Evolutionary conservation across 1,284 basidiomycete species (phyloP).

Genomic region (Malassezia cuniculi): DNA sequence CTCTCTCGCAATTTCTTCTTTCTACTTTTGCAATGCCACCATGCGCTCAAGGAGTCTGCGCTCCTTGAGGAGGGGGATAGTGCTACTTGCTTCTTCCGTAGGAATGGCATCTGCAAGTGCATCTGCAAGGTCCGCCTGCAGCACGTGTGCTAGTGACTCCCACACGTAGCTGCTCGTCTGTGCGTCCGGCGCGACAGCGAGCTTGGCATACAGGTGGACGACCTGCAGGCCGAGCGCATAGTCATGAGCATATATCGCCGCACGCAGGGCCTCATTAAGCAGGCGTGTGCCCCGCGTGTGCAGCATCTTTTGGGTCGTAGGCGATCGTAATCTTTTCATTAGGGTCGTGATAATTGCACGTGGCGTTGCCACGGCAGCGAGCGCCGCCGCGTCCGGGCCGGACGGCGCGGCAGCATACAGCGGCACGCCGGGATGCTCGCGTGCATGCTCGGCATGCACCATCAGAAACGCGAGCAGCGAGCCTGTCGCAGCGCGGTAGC

Average conservation of each 20-base stretch:
- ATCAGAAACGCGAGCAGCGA: too few relatives aligned
- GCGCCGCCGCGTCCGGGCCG: neutral
- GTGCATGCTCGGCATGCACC: neutral
- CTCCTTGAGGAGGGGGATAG: too few relatives aligned
- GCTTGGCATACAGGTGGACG: neutral
- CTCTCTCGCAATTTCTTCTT: too few relatives aligned
- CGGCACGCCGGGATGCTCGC: neutral
- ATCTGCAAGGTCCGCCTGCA: too few relatives aligned
- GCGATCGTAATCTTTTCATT: neutral
- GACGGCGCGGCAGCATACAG: constrained; percentile 3
- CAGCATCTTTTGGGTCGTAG: neutral
- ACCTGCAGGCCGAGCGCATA: constrained; percentile 3
- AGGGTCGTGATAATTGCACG: neutral
- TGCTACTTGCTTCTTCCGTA: too few relatives aligned
- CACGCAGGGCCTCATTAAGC: constrained; percentile 7
- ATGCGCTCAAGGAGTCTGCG: too few relatives aligned
- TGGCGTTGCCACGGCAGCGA: neutral
- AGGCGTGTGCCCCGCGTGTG: neutral
- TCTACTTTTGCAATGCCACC: too few relatives aligned
- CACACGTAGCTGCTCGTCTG: constrained; percentile 5
- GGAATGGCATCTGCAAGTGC: too few relatives aligned
- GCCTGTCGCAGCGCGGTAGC: too few relatives aligned
- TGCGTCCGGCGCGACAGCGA: constrained; percentile 1
- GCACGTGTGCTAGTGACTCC: too few relatives aligned
- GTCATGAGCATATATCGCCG: constrained; percentile 2